Evolutionary conservation across 2,329 filamentous ascomycete species (phyloP).

Genomic region (Aspergillus clavatus): DNA sequence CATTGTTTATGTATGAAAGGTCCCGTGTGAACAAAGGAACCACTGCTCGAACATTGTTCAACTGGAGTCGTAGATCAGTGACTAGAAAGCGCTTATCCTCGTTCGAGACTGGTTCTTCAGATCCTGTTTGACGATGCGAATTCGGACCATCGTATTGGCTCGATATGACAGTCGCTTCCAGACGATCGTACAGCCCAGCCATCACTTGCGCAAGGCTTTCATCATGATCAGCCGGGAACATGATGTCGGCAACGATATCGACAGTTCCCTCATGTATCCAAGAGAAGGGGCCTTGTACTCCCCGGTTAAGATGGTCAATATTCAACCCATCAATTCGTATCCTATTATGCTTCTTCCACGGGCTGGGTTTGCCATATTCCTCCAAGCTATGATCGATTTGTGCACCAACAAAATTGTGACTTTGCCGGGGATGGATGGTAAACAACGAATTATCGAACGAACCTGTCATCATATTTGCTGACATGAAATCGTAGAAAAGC

Average conservation of each 20-base stretch:
- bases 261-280: conserved; percentile 98
- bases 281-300: conserved; percentile 87
- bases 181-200: conserved; percentile 92
- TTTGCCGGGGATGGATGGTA: conserved; percentile 90
- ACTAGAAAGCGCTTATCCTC: conserved; percentile 72
- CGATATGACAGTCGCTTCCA: conserved; percentile 85
- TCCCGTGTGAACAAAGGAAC: conserved; percentile 90
- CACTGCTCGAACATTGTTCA: conserved; percentile 89
- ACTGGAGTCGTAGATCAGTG: conserved; percentile 89
- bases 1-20: conserved; percentile 93
- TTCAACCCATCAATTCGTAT: conserved; percentile 88
- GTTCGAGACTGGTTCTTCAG: conserved; percentile 22
- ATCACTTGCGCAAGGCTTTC: conserved; percentile 90
- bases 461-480: conserved; percentile 91
- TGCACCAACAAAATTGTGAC: conserved; percentile 69
- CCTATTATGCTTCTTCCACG: conserved; percentile 94
- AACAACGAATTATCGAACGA: conserved; percentile 94
- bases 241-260: conserved; percentile 91
- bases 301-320: conserved; percentile 92
- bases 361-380: conserved; percentile 59
- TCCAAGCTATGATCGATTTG: conserved; percentile 54
- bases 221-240: conserved; percentile 83
- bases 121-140: conserved; percentile 16
- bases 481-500: conserved; percentile 96
- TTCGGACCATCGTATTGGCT: conserved; percentile 53